phyloP scores from a whole-genome alignment of 441 rosid genomes.

The Erysimum pusillum region DNA sequence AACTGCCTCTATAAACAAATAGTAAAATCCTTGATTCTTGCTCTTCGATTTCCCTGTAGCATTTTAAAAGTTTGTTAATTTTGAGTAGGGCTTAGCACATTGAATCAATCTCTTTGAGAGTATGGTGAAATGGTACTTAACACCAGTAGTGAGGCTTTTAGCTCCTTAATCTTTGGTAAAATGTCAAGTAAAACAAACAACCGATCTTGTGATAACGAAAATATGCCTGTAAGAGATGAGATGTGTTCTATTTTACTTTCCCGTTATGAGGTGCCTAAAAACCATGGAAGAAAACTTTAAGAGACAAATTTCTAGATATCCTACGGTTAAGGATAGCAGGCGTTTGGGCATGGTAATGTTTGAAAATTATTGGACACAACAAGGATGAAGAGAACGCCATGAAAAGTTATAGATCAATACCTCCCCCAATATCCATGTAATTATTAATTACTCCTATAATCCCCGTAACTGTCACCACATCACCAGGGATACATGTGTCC shows the following conservation, averaged over 20 bases:
- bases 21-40: conserved; percentile 92
- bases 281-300: not conserved
- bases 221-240: conserved; percentile 7
- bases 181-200: conserved; percentile 19
- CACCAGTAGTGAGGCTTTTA: conserved; percentile 17
- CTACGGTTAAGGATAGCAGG: not conserved
- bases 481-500: conserved; percentile 95
- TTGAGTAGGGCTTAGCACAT: conserved; percentile 9
- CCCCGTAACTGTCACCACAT: conserved; percentile 97
- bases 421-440: conserved; percentile 98
- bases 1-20: conserved; percentile 88
- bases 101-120: conserved; percentile 22
- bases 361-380: conserved; percentile 16
- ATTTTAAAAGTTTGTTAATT: conserved; percentile 28
- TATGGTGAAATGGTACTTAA: conserved; percentile 15
- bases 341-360: not conserved
- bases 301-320: conserved; percentile 20
- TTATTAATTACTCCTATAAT: conserved; percentile 88
- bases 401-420: conserved; percentile 50
- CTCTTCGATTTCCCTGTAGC: conserved; percentile 86
- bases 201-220: conserved; percentile 6
- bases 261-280: conserved; percentile 17
- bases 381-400: conserved; percentile 22
- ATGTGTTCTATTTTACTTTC: conserved; percentile 20
- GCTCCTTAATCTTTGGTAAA: conserved; percentile 21